Base-by-base conservation (phyloP, 2,329 filamentous ascomycete species). In the Boeremia lycopersici region DNA sequence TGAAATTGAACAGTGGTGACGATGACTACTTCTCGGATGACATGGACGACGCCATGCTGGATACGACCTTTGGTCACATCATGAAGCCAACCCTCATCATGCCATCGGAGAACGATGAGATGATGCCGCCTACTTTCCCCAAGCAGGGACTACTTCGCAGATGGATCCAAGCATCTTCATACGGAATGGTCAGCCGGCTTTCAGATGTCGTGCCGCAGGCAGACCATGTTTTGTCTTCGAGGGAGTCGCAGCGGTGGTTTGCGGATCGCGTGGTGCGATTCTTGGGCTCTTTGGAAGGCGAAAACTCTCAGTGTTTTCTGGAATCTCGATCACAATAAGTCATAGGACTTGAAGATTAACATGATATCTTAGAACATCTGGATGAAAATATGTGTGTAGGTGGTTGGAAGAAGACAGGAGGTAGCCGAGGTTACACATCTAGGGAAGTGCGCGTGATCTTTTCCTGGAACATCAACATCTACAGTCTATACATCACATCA, bases 1-100 rank as follows among this genome's bases (percentile, higher is more conserved):
- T 49, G 25, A 42, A 23, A 41, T 3, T 4, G 15, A 30, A 13
- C 10, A 51, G 58, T 2, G 57, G 63, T n/a, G 61, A 63, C 15
- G 63, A 64, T 23, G 60, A 63, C 44, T 63, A 58, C 39, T 65
- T 65, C 43, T 61, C 60, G 12, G 56, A 54, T 7, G 61, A 65
- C 29, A 30, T 51, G n/a, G 35, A 47, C 13, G 50, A 53, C 12
- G 30, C 17, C 15, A 46, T n/a, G 3, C 29, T 62, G 7, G 28
- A 15, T 0, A 11, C 11, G 7, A 50, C 35, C 12, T 60, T 60
- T 28, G 43, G 57, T 11, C 54, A 34, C 25, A 28, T 66, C 8
- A 45, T 49, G 3, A 59, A 36, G 17, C 48, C 60, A 7, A 60
- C 41, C 3, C 33, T 63, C 19, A 52, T 64, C 2, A 12, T 60